Conservation (phyloP, 345 rosid genomes). For the Bruguiera sexangula region DNA sequence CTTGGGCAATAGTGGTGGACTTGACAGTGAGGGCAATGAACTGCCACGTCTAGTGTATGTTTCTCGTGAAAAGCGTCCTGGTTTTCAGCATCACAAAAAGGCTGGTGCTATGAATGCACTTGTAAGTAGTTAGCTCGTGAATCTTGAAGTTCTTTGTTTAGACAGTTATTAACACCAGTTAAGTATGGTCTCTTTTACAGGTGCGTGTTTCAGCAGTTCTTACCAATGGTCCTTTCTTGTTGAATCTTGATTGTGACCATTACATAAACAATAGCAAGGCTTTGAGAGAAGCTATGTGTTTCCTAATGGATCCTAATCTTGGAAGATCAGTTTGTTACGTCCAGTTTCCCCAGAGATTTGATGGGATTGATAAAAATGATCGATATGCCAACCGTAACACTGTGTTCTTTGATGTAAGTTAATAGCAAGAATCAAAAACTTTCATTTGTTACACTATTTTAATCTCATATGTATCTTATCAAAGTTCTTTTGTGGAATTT, state of each 20-base stretch:
- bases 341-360: slow-evolving; percentile 36
- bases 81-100: slow-evolving; percentile 37
- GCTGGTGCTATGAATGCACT: slow-evolving; percentile 39
- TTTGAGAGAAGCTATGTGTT: slow-evolving; percentile 37
- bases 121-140: slow-evolving; percentile 23
- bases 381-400: slow-evolving; percentile 36
- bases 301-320: slow-evolving; percentile 35
- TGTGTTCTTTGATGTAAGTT: slow-evolving; percentile 33
- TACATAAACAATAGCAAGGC: slow-evolving; percentile 37
- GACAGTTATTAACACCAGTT: background rate
- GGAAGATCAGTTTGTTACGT: slow-evolving; percentile 32
- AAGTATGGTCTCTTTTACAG: slow-evolving; percentile 2
- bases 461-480: no score
- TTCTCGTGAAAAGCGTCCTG: slow-evolving; percentile 35
- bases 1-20: slow-evolving; percentile 35
- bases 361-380: slow-evolving; percentile 30
- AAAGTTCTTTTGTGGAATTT: background rate
- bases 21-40: slow-evolving; percentile 33
- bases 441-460: no score
- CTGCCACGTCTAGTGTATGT: slow-evolving; percentile 36
- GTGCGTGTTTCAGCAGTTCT: slow-evolving; percentile 38
- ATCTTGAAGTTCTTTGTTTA: background rate
- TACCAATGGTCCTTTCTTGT: slow-evolving; percentile 34
- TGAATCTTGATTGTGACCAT: slow-evolving; percentile 38
- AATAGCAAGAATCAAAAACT: no score